A percentile compares a stretch with the other conserved stretches of the same genome.
phyloP scores from a whole-genome alignment of 768 basidiomycete genomes.

The Leccinum broughii region DNA sequence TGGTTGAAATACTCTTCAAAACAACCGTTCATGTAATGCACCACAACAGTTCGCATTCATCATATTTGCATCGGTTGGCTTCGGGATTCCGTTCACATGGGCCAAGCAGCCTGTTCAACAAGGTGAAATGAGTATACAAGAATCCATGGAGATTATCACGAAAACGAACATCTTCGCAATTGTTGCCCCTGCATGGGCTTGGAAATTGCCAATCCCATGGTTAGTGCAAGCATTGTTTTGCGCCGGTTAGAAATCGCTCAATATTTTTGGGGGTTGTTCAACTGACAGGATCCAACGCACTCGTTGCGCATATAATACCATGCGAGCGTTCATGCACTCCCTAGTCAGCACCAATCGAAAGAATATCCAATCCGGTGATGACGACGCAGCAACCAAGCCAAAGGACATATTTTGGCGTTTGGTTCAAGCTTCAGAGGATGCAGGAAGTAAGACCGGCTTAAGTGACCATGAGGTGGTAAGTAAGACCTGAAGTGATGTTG shows the following conservation, averaged over 20 bases:
- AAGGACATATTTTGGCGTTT: constrained; percentile 25
- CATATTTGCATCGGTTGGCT: constrained; percentile 26
- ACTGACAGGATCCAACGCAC: constrained; percentile 21
- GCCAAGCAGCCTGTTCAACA: constrained; percentile 12
- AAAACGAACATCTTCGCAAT: constrained; percentile 17
- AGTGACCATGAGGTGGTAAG: constrained; percentile 23
- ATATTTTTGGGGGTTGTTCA: neutral
- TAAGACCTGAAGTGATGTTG: neutral
- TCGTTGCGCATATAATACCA: constrained; percentile 23
- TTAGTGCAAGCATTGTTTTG: neutral
- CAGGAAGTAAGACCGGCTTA: constrained; percentile 17
- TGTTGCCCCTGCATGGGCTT: constrained; percentile 21
- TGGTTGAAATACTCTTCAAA: neutral
- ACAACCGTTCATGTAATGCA: neutral
- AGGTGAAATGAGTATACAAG: constrained; percentile 21
- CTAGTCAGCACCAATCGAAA: constrained; percentile 12
- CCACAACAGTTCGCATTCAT: constrained; percentile 20
- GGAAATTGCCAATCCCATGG: constrained; percentile 25
- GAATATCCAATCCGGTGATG: constrained; percentile 9
- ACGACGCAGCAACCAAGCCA: constrained; percentile 2
- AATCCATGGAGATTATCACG: constrained; percentile 22
- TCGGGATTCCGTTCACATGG: constrained; percentile 28
- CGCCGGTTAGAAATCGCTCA: too few species aligned
- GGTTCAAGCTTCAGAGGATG: constrained; percentile 21
- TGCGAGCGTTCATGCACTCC: constrained; percentile 23